Base-by-base conservation (phyloP, 1,284 basidiomycete species). In the Leccinum pallidistipes region DNA sequence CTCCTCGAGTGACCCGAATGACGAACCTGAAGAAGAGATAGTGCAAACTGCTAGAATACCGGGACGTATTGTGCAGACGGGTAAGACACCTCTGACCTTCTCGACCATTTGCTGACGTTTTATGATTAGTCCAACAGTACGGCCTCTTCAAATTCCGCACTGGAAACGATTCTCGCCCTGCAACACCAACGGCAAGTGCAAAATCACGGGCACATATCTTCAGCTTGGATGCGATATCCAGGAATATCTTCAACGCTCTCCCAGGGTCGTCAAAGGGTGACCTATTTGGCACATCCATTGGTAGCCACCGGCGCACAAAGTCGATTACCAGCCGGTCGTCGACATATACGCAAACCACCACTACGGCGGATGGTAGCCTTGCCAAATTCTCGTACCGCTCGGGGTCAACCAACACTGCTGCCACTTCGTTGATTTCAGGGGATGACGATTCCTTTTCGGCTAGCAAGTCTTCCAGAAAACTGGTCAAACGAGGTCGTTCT, bases 111-210 rank as follows among this genome's bases (percentile, higher is more conserved):
- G 45, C 56, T 64, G 50, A 67, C 55, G 14, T 60, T 54, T 52
- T 34, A 7, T 49, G 59, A 50, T 60, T 63, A 95, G 93, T 94
- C 61, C 91, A 95, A 69, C 90, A 91, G 71, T 93, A 87, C 66
- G 92, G 93, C 10, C 75, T 95, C 58, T 95, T 94, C 77, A 88
- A 90, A 69, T 94, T 95, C 75, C 83, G 84, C 36, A 92, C 90
- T 0, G 87, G 86, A 49, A 83, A 81, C 57, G 86, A 84, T 62
- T 95, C 94, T 29, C 76, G 83, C 18, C 94, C 94, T 9, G 84
- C 87, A 1, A 96, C 94, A 0, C 94, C 94, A 1, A 91, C 90
- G 0, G 83, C 85, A 8, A 78, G 67, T 40, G 74, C 80, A 14
- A 87, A 89, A 52, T 88, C 91, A 3, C 86, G 90, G 64, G 90